Conservation (phyloP, 176 grass and related monocot genomes). For the Thinopyrum elongatum region DNA sequence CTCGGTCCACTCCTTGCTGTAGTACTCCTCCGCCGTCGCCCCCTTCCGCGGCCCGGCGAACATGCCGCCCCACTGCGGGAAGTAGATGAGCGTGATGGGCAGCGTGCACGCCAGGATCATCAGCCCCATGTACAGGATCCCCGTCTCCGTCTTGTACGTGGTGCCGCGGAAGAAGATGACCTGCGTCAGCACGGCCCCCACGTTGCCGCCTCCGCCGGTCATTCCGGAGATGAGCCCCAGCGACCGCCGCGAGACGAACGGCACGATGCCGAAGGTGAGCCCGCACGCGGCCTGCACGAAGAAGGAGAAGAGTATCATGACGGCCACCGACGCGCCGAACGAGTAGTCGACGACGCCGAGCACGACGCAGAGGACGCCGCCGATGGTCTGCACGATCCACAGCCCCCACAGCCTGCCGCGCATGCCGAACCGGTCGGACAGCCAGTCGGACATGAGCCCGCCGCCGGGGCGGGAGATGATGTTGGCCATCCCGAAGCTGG, state of each 20-base stretch:
- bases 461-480: constrained; percentile 71
- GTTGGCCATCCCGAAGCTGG: constrained; percentile 90
- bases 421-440: constrained; percentile 69
- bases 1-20: constrained; percentile 66
- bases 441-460: constrained; percentile 68
- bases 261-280: constrained; percentile 84
- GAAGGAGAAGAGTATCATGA: constrained; percentile 90
- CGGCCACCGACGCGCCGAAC: constrained; percentile 43
- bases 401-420: constrained; percentile 88
- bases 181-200: constrained; percentile 88
- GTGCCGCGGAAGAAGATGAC: constrained; percentile 79
- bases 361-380: constrained; percentile 59
- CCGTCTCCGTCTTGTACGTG: constrained; percentile 72
- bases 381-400: constrained; percentile 71
- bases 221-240: constrained; percentile 86
- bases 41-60: constrained; percentile 30
- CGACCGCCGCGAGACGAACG: constrained; percentile 77
- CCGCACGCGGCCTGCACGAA: constrained; percentile 86
- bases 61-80: constrained; percentile 88
- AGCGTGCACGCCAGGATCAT: constrained; percentile 92
- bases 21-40: constrained; percentile 68
- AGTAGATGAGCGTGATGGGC: constrained; percentile 58
- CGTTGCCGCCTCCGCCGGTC: constrained; percentile 80
- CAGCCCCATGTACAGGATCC: constrained; percentile 88
- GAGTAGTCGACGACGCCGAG: constrained; percentile 55